Evolutionary conservation across 768 basidiomycete genomes (phyloP), one percentile per base, ranked within the genome.

Genomic region (Phylloporus scabripes): DNA sequence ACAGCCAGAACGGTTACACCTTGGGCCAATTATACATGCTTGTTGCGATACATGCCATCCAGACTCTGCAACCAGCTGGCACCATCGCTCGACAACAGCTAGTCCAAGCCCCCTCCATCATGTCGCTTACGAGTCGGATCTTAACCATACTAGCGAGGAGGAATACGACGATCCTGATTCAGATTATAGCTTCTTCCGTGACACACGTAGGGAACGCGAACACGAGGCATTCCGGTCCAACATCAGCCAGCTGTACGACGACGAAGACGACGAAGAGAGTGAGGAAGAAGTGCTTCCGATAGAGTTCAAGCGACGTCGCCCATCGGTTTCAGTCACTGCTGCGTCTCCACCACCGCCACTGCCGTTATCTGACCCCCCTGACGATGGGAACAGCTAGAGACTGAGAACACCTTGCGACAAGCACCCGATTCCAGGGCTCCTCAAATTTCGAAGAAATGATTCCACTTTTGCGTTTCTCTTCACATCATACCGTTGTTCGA

Each of bases 51-150:
- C 61, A 1, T 53, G 61, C 20, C 41, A 60, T 23, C 54, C 59
- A n/a, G 59, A 64, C 40, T 49, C 53, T 6, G 46, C 50, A 17
- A 56, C 56, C 34, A 53, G 41, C 34, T 63, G 66, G 31, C 60
- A 58, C 17, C 48, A 61, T 42, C 66, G 68, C 32, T 63, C 64
- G 9, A 54, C 69, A 20, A 64, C 68, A 12, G 65, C 69, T 20
- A 74, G 73, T 53, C 66, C 67, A 34, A 67, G 66, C n/a, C 74
- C 73, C 21, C 68, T 74, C 20, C 70, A 66, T 26, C 66, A 62
- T 37, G 58, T 69, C 38, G 39, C 61, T 7, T 66, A 60, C 12
- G 68, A 67, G 21, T 67, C 64, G 20, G 65, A 65, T 34, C 42
- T 65, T 14, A 61, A 60, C 49, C 59, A 53, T 42, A 54, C 51